Conservation (phyloP, 2,329 filamentous ascomycete genomes). For the Cytospora leucostoma region DNA sequence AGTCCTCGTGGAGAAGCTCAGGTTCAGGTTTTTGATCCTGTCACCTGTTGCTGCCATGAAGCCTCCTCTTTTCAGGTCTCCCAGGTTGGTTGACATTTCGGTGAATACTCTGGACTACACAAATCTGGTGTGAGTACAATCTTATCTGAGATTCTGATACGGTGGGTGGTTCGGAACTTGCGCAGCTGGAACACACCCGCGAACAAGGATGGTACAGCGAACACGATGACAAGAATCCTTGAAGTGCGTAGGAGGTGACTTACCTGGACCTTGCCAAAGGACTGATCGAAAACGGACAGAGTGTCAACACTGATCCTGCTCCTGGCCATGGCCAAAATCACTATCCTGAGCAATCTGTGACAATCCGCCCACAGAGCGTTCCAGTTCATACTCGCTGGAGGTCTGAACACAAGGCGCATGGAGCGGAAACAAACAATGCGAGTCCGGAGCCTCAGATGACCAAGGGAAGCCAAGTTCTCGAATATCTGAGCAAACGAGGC, state of each 20-base stretch:
- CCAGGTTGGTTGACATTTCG: background rate
- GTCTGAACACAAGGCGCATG: background rate
- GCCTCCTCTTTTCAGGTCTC: background rate
- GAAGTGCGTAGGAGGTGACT: background rate
- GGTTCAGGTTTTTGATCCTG: slow-evolving; percentile 3
- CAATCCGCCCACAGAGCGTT: slow-evolving; percentile 15
- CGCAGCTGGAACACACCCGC: background rate
- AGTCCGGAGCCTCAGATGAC: background rate
- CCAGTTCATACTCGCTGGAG: background rate
- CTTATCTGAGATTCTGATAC: too few relatives aligned
- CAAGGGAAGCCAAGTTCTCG: background rate
- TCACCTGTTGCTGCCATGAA: background rate
- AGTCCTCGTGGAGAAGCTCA: slow-evolving; percentile 9
- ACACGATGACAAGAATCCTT: background rate
- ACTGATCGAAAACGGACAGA: slow-evolving; percentile 3
- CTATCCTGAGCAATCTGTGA: slow-evolving; percentile 8
- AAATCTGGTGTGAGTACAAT: background rate
- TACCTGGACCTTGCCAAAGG: slow-evolving; percentile 14
- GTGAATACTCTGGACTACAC: background rate
- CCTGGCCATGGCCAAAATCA: slow-evolving; percentile 1
- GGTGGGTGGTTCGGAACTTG: too few relatives aligned
- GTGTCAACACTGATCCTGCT: slow-evolving; percentile 1
- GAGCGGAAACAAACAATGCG: background rate
- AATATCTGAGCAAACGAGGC: background rate
- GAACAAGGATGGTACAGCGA: background rate